A percentile compares a stretch with the other conserved stretches of the same genome.
Conservation (phyloP, 2,329 filamentous ascomycete genomes). For the Bipolaris cookei region DNA sequence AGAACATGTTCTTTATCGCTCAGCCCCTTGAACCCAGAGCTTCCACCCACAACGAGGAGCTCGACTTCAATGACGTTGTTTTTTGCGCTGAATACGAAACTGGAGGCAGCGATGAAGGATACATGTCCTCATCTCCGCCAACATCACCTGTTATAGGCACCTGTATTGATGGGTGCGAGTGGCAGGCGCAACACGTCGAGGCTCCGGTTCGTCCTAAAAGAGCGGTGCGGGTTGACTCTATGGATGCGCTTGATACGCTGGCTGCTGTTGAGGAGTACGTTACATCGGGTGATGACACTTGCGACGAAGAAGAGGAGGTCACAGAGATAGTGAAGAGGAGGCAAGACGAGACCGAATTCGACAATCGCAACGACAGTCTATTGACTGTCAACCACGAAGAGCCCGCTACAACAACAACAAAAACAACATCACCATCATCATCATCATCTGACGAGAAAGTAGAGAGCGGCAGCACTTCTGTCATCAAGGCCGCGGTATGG, state of each 20-base stretch:
- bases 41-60: neutral
- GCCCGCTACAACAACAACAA: neutral
- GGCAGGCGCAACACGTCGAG: neutral
- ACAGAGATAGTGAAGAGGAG: neutral
- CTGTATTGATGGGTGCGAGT: neutral
- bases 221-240: slow-evolving; percentile 1
- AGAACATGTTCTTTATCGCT: neutral
- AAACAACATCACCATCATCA: too few relatives aligned
- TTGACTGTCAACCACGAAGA: neutral
- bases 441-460: neutral
- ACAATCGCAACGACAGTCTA: too few relatives aligned
- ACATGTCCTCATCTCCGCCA: slow-evolving; percentile 14
- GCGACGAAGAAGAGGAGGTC: neutral
- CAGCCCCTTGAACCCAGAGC: neutral
- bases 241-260: slow-evolving; percentile 10
- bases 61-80: slow-evolving; percentile 15
- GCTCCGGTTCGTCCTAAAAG: neutral
- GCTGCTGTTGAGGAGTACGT: neutral
- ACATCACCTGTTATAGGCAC: neutral
- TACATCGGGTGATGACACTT: neutral
- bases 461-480: too few relatives aligned
- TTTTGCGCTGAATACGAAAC: slow-evolving; percentile 1
- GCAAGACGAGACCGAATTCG: neutral
- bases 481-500: too few relatives aligned
- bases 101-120: slow-evolving; percentile 16